phyloP scores from a whole-genome alignment of 139 green algal species.

The Cymbomonas tetramitiformis region DNA sequence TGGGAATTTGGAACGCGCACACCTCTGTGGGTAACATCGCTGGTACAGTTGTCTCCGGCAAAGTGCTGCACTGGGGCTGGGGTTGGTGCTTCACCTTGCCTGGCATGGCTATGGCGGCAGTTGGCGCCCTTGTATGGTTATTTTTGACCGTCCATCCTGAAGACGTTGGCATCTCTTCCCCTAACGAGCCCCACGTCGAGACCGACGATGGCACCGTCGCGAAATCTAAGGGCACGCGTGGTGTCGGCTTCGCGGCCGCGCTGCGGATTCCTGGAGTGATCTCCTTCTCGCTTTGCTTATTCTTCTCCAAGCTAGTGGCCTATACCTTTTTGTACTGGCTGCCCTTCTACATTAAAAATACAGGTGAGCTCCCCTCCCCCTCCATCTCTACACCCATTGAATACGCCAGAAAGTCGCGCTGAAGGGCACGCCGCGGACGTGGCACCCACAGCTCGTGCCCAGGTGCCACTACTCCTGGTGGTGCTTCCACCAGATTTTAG shows the following conservation, averaged over 20 bases:
- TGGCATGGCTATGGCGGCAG: conserved; percentile 27
- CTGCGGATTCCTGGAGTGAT: conserved; percentile 78
- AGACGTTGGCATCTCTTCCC: conserved; percentile 44
- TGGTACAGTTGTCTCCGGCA: conserved; percentile 61
- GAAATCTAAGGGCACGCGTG: neutral
- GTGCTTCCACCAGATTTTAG: too few relatives aligned
- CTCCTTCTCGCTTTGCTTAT: conserved; percentile 76
- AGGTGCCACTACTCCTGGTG: too few relatives aligned
- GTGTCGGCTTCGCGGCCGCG: conserved; percentile 50
- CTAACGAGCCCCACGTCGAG: neutral
- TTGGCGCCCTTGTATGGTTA: conserved; percentile 17
- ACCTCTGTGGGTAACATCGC: conserved; percentile 85
- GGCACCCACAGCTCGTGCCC: too few relatives aligned
- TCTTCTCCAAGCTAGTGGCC: conserved; percentile 92
- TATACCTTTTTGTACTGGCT: conserved; percentile 98
- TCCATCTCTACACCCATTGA: too few relatives aligned
- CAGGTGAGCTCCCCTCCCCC: too few relatives aligned
- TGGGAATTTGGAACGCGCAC: conserved; percentile 93
- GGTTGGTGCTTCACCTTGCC: conserved; percentile 77
- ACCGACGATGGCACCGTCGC: conserved; percentile 5
- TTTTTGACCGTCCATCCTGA: conserved; percentile 67
- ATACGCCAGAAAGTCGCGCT: too few relatives aligned
- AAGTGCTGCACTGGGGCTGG: conserved; percentile 54
- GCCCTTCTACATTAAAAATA: conserved; percentile 83
- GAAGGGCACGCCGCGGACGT: too few relatives aligned